Percentiles rank a stretch among this genome's conserved stretches.
phyloP scores from a whole-genome alignment of 495 filamentous ascomycete species.

The Lepraria neglecta region DNA sequence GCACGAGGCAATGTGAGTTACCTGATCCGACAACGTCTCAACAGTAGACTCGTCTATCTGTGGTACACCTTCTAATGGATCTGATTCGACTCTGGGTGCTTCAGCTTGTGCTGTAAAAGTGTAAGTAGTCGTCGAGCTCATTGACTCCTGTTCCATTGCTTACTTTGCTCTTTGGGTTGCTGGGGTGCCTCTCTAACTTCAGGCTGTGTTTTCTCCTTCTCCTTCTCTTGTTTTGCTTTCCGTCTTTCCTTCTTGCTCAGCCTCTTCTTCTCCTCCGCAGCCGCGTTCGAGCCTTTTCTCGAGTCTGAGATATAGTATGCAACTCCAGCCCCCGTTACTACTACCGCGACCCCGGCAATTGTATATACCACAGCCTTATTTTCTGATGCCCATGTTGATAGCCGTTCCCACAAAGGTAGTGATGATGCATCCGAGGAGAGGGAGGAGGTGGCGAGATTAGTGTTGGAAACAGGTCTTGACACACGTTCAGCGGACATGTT shows the following conservation, averaged over 20 bases:
- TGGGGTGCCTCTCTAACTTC: conserved; percentile 39
- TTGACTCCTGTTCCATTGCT: not conserved
- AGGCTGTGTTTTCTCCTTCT: conserved; percentile 66
- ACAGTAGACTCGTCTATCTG: conserved; percentile 78
- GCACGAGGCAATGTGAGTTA: conserved; percentile 31
- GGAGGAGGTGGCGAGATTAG: conserved; percentile 45
- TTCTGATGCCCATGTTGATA: conserved; percentile 89
- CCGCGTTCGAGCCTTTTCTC: conserved; percentile 31
- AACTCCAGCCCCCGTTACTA: conserved; percentile 81
- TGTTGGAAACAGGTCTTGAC: conserved; percentile 20
- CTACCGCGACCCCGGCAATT: conserved; percentile 85
- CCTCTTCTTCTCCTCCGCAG: conserved; percentile 44
- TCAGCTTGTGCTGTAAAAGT: conserved; percentile 39
- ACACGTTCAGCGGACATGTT: conserved; percentile 27
- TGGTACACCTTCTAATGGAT: conserved; percentile 71
- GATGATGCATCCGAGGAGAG: conserved; percentile 44
- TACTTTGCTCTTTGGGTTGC: conserved; percentile 20
- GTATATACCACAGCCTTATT: conserved; percentile 94
- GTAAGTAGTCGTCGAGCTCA: conserved; percentile 2
- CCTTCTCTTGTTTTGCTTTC: conserved; percentile 48
- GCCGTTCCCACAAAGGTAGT: conserved; percentile 76
- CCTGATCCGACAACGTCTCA: conserved; percentile 58
- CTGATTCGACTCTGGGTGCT: conserved; percentile 47
- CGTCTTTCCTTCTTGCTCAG: conserved; percentile 41
- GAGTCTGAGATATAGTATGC: conserved; percentile 74